phyloP scores from a whole-genome alignment of 1,284 basidiomycete genomes.

The Schizophyllum commune region DNA sequence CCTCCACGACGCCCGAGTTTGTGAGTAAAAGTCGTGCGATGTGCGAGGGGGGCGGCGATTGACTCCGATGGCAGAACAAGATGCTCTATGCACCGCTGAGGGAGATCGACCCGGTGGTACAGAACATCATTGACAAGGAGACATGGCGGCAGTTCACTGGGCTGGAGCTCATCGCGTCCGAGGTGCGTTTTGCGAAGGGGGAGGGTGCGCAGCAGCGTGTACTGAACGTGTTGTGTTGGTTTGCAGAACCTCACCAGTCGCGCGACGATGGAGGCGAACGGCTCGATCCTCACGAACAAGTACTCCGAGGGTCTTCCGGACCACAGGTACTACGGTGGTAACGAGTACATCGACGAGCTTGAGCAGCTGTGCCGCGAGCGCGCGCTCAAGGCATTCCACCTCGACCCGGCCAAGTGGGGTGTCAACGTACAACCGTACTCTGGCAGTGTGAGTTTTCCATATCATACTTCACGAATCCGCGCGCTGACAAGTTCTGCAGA shows the following conservation, averaged over 20 bases:
- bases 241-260: slow-evolving; percentile 86
- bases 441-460: slow-evolving; percentile 58
- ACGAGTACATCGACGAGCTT: slow-evolving; percentile 96
- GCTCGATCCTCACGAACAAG: slow-evolving; percentile 98
- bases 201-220: slow-evolving; percentile 2
- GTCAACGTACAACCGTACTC: slow-evolving; percentile 99
- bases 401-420: slow-evolving; percentile 91
- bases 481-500: slow-evolving; percentile 32
- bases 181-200: slow-evolving; percentile 39
- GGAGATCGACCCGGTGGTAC: slow-evolving; percentile 90
- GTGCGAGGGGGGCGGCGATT: slow-evolving; percentile 1
- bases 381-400: slow-evolving; percentile 94
- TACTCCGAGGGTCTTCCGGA: slow-evolving; percentile 94
- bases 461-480: slow-evolving; percentile 4
- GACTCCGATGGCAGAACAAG: slow-evolving; percentile 63
- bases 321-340: slow-evolving; percentile 97
- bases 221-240: slow-evolving; percentile 3
- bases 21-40: slow-evolving; percentile 29
- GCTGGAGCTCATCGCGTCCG: slow-evolving; percentile 93
- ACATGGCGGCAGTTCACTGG: slow-evolving; percentile 98
- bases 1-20: slow-evolving; percentile 48
- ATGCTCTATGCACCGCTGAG: slow-evolving; percentile 81
- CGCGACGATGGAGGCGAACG: slow-evolving; percentile 97
- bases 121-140: slow-evolving; percentile 98
- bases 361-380: slow-evolving; percentile 94